Conservation (phyloP, 768 basidiomycete genomes). For the Lactifluus rugatus region DNA sequence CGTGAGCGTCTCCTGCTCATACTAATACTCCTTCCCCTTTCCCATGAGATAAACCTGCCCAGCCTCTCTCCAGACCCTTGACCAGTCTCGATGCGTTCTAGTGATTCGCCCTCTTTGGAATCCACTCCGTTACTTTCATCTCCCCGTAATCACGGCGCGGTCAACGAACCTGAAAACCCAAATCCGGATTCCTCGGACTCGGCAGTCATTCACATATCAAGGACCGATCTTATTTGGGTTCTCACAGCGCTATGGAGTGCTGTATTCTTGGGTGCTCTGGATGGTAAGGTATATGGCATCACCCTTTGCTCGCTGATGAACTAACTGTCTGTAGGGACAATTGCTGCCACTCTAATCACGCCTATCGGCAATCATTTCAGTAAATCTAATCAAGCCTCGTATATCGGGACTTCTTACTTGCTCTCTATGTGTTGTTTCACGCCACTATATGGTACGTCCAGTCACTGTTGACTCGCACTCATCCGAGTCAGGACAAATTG, state of each 20-base stretch:
- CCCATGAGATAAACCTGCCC: constrained; percentile 6
- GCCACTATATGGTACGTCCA: constrained; percentile 64
- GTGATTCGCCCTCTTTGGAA: constrained; percentile 38
- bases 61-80: constrained; percentile 2
- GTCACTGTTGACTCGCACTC: constrained; percentile 9
- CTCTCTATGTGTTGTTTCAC: constrained; percentile 87
- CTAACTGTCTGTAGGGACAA: constrained; percentile 49
- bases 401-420: constrained; percentile 83
- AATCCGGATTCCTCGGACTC: background rate
- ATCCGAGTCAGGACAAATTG: constrained; percentile 2
- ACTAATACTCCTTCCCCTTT: constrained; percentile 15
- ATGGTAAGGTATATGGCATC: constrained; percentile 38
- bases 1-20: constrained; percentile 14
- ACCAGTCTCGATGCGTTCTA: constrained; percentile 29
- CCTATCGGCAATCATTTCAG: constrained; percentile 82
- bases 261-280: constrained; percentile 76
- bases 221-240: constrained; percentile 55
- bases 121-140: constrained; percentile 44
- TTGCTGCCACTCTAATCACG: constrained; percentile 76
- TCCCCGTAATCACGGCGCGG: background rate
- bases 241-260: constrained; percentile 73
- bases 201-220: constrained; percentile 26
- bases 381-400: constrained; percentile 70
- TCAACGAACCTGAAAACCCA: background rate
- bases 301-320: background rate